Evolutionary conservation across 306 rosid genomes (phyloP), one percentile per base, ranked within the genome.

Genomic region (Lupinus albus): DNA sequence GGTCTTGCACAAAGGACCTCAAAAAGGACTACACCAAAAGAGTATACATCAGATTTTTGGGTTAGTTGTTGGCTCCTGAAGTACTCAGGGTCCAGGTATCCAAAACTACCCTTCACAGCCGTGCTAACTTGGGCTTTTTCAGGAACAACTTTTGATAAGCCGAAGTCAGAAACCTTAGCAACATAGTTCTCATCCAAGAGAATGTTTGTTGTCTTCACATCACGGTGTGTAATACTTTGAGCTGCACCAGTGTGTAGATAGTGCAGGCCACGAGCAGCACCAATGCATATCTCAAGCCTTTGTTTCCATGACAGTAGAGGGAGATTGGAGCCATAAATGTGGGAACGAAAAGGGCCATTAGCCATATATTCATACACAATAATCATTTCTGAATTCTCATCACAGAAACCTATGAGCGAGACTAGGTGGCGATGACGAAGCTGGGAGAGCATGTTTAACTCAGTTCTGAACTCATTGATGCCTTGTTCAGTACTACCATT

Each of bases 231-330:
- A 35, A 92, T 83, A 7, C 93, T 87, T 50, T 83, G 87, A 33
- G 93, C 71, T 16, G 93, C 93, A 7, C 96, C 96, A 3, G 98
- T 89, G 70, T 92, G 98, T 56, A 92, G 98, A 64, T 92, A 89
- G 64, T 89, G 91, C 39, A 92, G 53, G 0, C 98, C 98, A 1
- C 96, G 87, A 44, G 98, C 93, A 5, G 96, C 87, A 1, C 96
- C 93, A 7, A 87, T 87, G 83, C 95, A 89, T 30, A 87, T 88
- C 68, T 87, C 85, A 13, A 92, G 96, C 72, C 96, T 75, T 56
- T 89, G 86, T 70, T 87, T 63, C 98, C 96, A 92, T 6, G 96
- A 54, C 81, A 92, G 56, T 14, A 76, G 81, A 42, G 89, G 82
- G 14, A 78, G 76, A 8, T 66, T 69, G 0, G 84, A 71, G 28